Percentiles rank a stretch among this genome's conserved stretches.
These are phyloP conservation scores for Cyanidium caldarium DNA, from an alignment of 23 red algal genomes.

Conservation along the genomic window DNA sequence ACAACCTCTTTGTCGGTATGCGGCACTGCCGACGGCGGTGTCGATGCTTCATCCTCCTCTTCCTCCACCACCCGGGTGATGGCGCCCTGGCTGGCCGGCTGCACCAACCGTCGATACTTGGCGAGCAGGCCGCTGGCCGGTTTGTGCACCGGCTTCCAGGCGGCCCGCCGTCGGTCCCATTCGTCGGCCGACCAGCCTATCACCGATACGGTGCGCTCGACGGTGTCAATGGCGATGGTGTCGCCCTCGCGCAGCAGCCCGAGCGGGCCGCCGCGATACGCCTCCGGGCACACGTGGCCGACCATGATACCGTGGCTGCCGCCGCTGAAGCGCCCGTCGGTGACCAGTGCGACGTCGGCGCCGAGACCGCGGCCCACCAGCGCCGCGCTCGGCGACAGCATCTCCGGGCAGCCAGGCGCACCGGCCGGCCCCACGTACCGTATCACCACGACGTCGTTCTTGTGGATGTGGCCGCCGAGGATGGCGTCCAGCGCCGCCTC, in stretches of 20 bases:
- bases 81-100: slow-evolving; percentile 72
- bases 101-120: slow-evolving; percentile 65
- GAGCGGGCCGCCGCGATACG: slow-evolving; percentile 81
- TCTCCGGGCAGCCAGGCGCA: slow-evolving; percentile 91
- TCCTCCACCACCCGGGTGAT: too few species aligned
- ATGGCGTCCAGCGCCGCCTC: slow-evolving; percentile 83
- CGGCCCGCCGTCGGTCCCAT: slow-evolving; percentile 14
- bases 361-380: slow-evolving; percentile 92
- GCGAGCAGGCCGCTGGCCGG: slow-evolving; percentile 11
- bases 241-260: slow-evolving; percentile 84
- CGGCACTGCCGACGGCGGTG: too few species aligned
- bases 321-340: slow-evolving; percentile 90
- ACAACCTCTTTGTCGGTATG: too few species aligned
- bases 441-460: slow-evolving; percentile 90
- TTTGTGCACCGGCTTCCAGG: slow-evolving; percentile 46
- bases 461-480: slow-evolving; percentile 63
- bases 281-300: slow-evolving; percentile 90
- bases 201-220: neutral
- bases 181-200: neutral
- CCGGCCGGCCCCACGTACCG: slow-evolving; percentile 90
- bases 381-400: slow-evolving; percentile 89
- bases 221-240: slow-evolving; percentile 42
- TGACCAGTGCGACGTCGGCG: slow-evolving; percentile 83
- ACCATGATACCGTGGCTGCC: slow-evolving; percentile 99
- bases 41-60: too few species aligned